Evolutionary conservation across 805 yeast species (phyloP), one percentile per base, ranked within the genome.

Genomic region (Blastobotrys mokoenaii): DNA sequence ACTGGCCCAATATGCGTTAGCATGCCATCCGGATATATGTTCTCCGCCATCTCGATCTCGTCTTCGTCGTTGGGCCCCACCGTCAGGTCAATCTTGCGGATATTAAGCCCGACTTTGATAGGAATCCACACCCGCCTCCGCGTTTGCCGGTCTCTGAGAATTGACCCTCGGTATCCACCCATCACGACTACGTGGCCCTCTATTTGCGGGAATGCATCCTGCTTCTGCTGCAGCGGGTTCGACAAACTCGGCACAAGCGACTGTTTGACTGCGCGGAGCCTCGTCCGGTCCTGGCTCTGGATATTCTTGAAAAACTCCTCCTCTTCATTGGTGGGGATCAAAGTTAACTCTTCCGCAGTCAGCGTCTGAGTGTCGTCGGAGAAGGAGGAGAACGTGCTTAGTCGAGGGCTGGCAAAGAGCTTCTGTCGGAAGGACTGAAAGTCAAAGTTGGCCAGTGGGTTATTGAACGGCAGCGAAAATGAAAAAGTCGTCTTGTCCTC

Each of bases 121-220:
- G 97, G 96, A 35, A 88, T 76, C 97, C 97, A 89, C 1, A 84
- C 74, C 43, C 90, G 68, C 48, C 80, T 76, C 11, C 70, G 63
- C 0, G 95, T 81, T 10, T 66, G 66, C 1, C 76, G 57, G 56
- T 85, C 93, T 38, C 90, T 62, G 43, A 89, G 64, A 3, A 82
- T 75, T 38, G 87, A 77, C 2, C 97, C 97, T 55, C 97, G 70
- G 62, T 84, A 89, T 0, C 97, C 97, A 3, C 96, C 96, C 62
- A 89, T 48, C 1, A 89, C 69, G 1, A 89, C 76, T 1, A 89
- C 71, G 57, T 88, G 88, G 3, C 96, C 96, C 17, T 79, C 80
- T 1, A 87, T 53, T 20, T 74, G 74, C 6, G 63, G 62, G 45
- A 62, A 55, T 7, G 22, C 43, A 42, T 54, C 54, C 18, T 45